Conservation (phyloP, 1,284 basidiomycete species). For the Trametes polyzona region DNA sequence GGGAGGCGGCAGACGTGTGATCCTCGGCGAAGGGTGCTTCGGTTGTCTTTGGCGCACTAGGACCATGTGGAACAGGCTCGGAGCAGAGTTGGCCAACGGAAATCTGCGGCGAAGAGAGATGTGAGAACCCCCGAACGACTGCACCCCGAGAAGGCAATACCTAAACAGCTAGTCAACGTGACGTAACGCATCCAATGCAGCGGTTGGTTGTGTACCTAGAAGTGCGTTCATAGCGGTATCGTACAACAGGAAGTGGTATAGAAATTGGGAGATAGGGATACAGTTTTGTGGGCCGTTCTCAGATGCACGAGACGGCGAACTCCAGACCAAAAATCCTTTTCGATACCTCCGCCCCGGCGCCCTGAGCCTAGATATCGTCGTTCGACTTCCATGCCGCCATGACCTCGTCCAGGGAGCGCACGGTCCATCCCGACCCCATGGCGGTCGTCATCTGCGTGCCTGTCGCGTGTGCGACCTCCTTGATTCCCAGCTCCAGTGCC, state of each 20-base stretch:
- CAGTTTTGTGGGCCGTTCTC: neutral
- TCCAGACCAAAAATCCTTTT: neutral
- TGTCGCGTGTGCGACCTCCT: slow-evolving; percentile 66
- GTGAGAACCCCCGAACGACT: neutral
- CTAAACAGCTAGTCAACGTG: neutral
- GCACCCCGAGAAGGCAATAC: neutral
- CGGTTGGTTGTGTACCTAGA: neutral
- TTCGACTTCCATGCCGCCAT: slow-evolving; percentile 54
- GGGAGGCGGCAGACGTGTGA: neutral
- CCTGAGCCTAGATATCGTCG: neutral
- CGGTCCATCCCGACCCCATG: slow-evolving; percentile 69
- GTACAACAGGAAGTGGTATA: slow-evolving; percentile 11
- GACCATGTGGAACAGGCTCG: neutral
- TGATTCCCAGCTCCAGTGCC: slow-evolving; percentile 62
- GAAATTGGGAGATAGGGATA: neutral
- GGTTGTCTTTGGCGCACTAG: neutral
- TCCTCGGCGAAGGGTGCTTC: neutral
- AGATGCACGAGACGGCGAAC: neutral
- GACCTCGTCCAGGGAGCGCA: slow-evolving; percentile 64
- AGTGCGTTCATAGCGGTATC: slow-evolving; percentile 1
- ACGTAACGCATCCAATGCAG: neutral
- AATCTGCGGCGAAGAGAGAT: neutral
- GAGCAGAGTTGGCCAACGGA: neutral
- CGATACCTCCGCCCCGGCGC: neutral
- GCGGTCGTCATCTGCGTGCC: slow-evolving; percentile 70